Evolutionary conservation across 805 yeast genomes (phyloP).

Genomic region (Spathaspora hagerdaliae): DNA sequence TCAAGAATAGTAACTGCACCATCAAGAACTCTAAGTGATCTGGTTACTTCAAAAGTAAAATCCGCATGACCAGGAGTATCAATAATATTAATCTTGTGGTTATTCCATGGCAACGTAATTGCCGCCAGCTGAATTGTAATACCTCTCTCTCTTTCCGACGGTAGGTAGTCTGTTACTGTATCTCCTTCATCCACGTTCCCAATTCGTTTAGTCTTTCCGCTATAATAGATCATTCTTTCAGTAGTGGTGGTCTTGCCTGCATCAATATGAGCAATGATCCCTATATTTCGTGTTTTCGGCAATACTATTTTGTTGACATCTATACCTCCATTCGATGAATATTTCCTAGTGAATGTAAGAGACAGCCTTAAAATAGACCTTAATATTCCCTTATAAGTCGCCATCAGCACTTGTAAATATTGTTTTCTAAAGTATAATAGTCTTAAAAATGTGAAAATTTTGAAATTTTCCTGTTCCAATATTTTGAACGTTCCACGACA

Average conservation of each 20-base stretch:
- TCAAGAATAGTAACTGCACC: constrained; percentile 92
- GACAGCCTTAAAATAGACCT: background rate
- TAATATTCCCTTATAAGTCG: background rate
- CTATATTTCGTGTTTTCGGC: constrained; percentile 69
- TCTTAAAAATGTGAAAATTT: too few species aligned
- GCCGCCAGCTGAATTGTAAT: constrained; percentile 97
- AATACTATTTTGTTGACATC: constrained; percentile 26
- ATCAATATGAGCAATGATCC: constrained; percentile 98
- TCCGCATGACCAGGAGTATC: constrained; percentile 99
- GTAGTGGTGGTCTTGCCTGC: constrained; percentile 99
- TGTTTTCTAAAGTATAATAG: too few species aligned
- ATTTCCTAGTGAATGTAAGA: background rate
- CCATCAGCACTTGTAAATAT: too few species aligned
- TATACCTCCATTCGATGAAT: background rate
- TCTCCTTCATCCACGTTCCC: constrained; percentile 97
- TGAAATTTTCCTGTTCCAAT: background rate
- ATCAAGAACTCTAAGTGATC: constrained; percentile 87
- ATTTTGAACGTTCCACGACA: background rate
- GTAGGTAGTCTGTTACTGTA: constrained; percentile 88
- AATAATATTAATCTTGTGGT: constrained; percentile 73
- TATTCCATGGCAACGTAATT: constrained; percentile 82
- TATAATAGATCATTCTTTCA: constrained; percentile 87
- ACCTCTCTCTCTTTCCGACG: constrained; percentile 88
- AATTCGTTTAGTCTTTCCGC: constrained; percentile 73
- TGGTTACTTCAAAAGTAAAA: constrained; percentile 88